phyloP scores from a whole-genome alignment of 805 yeast genomes.

The Debaryomyces castellii region DNA sequence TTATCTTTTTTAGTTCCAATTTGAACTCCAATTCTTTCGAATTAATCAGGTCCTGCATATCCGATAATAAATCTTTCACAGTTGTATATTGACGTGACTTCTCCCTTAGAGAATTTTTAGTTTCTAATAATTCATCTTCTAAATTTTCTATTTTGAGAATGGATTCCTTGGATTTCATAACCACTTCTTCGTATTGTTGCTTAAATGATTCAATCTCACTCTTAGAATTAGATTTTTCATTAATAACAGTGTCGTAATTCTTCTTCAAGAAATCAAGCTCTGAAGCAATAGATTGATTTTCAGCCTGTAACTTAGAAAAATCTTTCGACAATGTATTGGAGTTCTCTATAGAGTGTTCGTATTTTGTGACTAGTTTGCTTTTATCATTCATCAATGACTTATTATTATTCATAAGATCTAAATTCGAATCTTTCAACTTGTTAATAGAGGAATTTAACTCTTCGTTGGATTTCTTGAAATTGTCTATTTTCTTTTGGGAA shows the following conservation, averaged over 20 bases:
- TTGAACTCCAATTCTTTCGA: conserved; percentile 54
- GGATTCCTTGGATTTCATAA: conserved; percentile 66
- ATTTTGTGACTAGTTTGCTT: conserved; percentile 39
- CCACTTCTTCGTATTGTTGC: conserved; percentile 71
- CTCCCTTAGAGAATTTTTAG: conserved; percentile 71
- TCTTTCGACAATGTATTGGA: conserved; percentile 31
- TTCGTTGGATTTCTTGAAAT: conserved; percentile 38
- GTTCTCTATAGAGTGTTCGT: conserved; percentile 36
- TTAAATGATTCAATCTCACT: conserved; percentile 46
- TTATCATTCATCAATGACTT: conserved; percentile 37
- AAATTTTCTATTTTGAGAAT: conserved; percentile 59
- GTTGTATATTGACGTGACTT: conserved; percentile 76
- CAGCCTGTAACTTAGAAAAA: conserved; percentile 41
- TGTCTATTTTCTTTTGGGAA: conserved; percentile 32
- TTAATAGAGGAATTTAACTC: conserved; percentile 37
- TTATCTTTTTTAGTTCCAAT: conserved; percentile 46
- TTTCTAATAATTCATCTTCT: conserved; percentile 81
- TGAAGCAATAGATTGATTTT: conserved; percentile 38
- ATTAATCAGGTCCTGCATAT: conserved; percentile 60
- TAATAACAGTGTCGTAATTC: conserved; percentile 32
- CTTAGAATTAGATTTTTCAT: conserved; percentile 34
- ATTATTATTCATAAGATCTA: conserved; percentile 38
- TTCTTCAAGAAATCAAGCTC: conserved; percentile 40
- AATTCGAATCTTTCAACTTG: conserved; percentile 40
- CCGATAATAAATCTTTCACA: conserved; percentile 66